Percentiles rank a stretch among this genome's conserved stretches.
phyloP scores from a whole-genome alignment of 257 asterid species.

The Przewalskia tangutica region DNA sequence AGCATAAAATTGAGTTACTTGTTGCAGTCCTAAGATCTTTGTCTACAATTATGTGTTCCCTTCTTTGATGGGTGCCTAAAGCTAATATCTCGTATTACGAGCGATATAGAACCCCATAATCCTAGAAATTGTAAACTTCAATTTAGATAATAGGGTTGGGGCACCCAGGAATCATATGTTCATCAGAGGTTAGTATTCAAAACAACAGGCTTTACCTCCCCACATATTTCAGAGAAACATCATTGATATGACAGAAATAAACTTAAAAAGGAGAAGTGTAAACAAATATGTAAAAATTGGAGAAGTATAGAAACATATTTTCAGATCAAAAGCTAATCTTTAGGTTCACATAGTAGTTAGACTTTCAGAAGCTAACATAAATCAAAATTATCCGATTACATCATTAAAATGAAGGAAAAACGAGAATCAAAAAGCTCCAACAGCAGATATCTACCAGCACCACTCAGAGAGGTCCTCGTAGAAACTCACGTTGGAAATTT shows the following conservation, averaged over 20 bases:
- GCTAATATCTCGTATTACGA: too few species aligned
- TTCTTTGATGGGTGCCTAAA: too few species aligned
- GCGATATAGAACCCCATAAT: too few species aligned
- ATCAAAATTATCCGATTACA: slow-evolving; percentile 3
- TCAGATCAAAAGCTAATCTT: not conserved
- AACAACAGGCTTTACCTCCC: not conserved
- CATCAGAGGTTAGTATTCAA: too few species aligned
- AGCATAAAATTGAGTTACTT: too few species aligned
- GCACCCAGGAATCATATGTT: too few species aligned
- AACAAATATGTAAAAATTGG: not conserved
- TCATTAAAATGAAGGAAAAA: not conserved
- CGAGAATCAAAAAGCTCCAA: not conserved
- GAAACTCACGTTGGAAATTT: not conserved
- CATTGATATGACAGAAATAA: not conserved
- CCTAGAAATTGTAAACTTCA: too few species aligned
- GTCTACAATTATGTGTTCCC: too few species aligned
- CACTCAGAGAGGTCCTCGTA: not conserved
- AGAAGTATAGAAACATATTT: not conserved
- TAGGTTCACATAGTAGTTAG: not conserved
- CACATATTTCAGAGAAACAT: not conserved
- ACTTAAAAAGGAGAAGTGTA: not conserved
- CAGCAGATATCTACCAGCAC: not conserved
- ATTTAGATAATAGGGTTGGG: too few species aligned
- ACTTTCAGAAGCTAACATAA: not conserved
- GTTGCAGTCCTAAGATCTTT: too few species aligned